Conservation (phyloP, 2,329 filamentous ascomycete species). For the Alternaria sp. region DNA sequence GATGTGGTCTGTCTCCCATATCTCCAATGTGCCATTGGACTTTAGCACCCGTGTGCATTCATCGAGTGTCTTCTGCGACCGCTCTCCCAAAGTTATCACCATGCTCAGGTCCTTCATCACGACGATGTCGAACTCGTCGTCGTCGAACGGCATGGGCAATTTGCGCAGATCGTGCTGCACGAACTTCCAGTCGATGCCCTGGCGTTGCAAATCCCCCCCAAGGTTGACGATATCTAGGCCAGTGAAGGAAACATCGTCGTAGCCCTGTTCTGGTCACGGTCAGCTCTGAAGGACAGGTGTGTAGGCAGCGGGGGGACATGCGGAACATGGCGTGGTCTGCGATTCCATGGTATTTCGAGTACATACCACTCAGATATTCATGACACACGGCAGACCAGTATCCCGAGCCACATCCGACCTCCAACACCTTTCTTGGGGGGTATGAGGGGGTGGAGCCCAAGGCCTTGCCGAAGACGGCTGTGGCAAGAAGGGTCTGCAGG, state of each 20-base stretch:
- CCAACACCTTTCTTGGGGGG: constrained; percentile 73
- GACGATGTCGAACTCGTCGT: constrained; percentile 84
- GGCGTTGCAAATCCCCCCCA: constrained; percentile 69
- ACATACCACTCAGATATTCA: constrained; percentile 71
- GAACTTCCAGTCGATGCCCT: constrained; percentile 87
- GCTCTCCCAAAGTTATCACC: constrained; percentile 65
- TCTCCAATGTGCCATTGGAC: constrained; percentile 80
- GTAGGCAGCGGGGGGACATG: background rate
- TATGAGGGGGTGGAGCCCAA: constrained; percentile 75
- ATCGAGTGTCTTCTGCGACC: constrained; percentile 67
- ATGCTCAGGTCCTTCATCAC: constrained; percentile 86
- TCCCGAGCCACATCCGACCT: constrained; percentile 85
- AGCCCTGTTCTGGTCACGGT: constrained; percentile 59
- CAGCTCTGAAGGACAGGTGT: constrained; percentile 3
- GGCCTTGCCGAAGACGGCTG: constrained; percentile 81
- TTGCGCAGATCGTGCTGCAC: constrained; percentile 85
- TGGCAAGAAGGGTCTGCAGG: constrained; percentile 80
- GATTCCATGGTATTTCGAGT: background rate
- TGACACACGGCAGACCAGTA: constrained; percentile 92
- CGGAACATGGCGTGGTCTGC: background rate
- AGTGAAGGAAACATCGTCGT: constrained; percentile 76
- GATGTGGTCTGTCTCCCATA: constrained; percentile 89
- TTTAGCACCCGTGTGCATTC: constrained; percentile 80
- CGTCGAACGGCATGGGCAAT: constrained; percentile 76
- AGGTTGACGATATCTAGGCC: constrained; percentile 83